Evolutionary conservation across 1,284 basidiomycete species (phyloP), one percentile per base, ranked within the genome.

Genomic region (Leucoagaricus sp.): DNA sequence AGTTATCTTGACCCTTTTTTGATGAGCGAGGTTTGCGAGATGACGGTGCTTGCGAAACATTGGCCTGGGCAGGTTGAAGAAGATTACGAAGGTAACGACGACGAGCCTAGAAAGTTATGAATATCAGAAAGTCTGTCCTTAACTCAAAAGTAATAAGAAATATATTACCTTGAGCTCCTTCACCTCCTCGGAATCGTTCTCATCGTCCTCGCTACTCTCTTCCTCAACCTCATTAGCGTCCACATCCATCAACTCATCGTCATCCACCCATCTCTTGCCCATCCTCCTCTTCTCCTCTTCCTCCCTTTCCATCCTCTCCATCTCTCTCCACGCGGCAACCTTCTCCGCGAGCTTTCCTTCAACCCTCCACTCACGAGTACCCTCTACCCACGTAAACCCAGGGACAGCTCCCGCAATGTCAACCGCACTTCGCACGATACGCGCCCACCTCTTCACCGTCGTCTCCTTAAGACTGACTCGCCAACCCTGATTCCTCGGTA

Each of bases 381-480:
- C 82, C 23, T 83, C 78, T 17, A 80, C 78, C 76, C 89, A 86
- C 23, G 77, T 79, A 63, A 98, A 86, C 0, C 96, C 96, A 41
- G 90, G 84, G 7, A 95, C 88, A 31, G 82, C 72, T 51, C 81
- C 81, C 2, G 85, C 82, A 55, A 98, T 74, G 47, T 84, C 84
- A 5, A 89, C 83, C 0, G 85, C 87, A 26, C 86, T 82, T 58
- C 93, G 86, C 0, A 84, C 80, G 15, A 94, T 77, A 33, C 96
- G 80, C 51, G 85, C 83, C 87, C 91, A 96, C 15, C 93, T 77
- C 67, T 71, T 75, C 33, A 65, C 64, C 7, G 70, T 51, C 17
- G 49, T 52, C 42, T 51, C 42, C 42, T 51, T 42, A 1, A 31
- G 49, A 46, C 42, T 36, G 15, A 57, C 55, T 15, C 55, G 49